phyloP scores from a whole-genome alignment of 2,329 filamentous ascomycete genomes.

The Dactylellina leptospora region DNA sequence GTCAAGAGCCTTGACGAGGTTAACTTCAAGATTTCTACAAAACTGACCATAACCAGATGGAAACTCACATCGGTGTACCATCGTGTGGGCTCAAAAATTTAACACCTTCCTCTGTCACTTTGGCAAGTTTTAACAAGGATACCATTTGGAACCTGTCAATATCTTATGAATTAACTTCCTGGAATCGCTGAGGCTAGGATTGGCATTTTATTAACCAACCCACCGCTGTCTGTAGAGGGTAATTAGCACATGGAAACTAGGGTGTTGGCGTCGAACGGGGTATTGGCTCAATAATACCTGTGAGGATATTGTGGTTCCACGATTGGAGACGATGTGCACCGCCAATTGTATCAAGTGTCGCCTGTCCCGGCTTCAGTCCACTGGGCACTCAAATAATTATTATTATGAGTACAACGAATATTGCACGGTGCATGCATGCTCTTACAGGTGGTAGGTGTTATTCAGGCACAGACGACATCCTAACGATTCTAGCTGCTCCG shows the following conservation, averaged over 20 bases:
- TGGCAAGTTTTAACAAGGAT: conserved; percentile 88
- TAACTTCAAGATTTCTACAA: not conserved
- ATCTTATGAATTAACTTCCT: too few species aligned
- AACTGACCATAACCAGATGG: too few species aligned
- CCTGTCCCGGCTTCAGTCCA: conserved; percentile 91
- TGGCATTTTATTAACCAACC: conserved; percentile 63
- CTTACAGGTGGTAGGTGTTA: conserved; percentile 88
- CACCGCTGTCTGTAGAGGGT: conserved; percentile 72
- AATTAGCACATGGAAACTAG: too few species aligned
- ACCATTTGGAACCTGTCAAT: conserved; percentile 92
- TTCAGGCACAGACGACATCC: conserved; percentile 92
- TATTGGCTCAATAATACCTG: too few species aligned
- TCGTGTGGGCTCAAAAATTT: conserved; percentile 96
- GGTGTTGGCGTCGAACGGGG: too few species aligned
- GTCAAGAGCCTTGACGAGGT: conserved; percentile 75
- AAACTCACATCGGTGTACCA: conserved; percentile 82
- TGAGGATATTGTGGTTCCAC: conserved; percentile 95
- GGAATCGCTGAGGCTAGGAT: too few species aligned
- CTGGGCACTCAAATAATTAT: conserved; percentile 1
- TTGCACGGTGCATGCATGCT: not conserved
- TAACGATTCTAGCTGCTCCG: conserved; percentile 87
- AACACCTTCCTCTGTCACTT: conserved; percentile 93
- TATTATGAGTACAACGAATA: not conserved
- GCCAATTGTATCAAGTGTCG: conserved; percentile 83
- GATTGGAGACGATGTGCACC: conserved; percentile 94